A percentile compares a stretch with the other conserved stretches of the same genome.
Evolutionary conservation across 768 basidiomycete species (phyloP).

Genomic region (Serpula lacrymans): DNA sequence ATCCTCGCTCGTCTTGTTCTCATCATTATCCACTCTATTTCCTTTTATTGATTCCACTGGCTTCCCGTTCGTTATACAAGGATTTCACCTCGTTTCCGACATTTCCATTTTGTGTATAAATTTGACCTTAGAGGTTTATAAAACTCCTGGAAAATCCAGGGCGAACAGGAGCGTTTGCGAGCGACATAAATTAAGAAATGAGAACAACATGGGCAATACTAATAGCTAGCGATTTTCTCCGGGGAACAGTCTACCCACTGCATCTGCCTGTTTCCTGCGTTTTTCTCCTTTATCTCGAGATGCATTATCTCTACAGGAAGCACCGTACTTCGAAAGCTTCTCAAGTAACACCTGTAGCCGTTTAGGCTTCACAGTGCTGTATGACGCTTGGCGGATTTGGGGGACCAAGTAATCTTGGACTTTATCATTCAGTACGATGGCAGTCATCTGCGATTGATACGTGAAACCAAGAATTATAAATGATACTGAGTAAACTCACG

Average conservation of each 20-base stretch:
- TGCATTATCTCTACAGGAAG: slow-evolving; percentile 53
- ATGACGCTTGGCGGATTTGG: slow-evolving; percentile 62
- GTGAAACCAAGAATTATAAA: slow-evolving; percentile 7
- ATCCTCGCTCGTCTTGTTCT: slow-evolving; percentile 31
- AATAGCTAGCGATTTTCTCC: slow-evolving; percentile 53
- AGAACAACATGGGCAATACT: neutral
- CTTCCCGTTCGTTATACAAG: slow-evolving; percentile 16
- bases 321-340: slow-evolving; percentile 70
- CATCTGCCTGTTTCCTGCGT: slow-evolving; percentile 74
- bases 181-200: neutral
- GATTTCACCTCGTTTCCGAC: slow-evolving; percentile 8
- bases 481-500: slow-evolving; percentile 42
- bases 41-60: slow-evolving; percentile 19
- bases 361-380: slow-evolving; percentile 64
- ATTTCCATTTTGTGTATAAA: slow-evolving; percentile 29
- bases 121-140: slow-evolving; percentile 22
- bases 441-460: slow-evolving; percentile 48
- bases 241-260: slow-evolving; percentile 69
- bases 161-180: neutral
- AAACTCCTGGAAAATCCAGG: slow-evolving; percentile 19
- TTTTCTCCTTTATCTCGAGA: slow-evolving; percentile 67
- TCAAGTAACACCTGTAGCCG: slow-evolving; percentile 72
- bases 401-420: slow-evolving; percentile 81
- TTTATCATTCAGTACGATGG: slow-evolving; percentile 68
- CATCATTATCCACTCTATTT: slow-evolving; percentile 24